A percentile compares a stretch with the other conserved stretches of the same genome.
Conservation (phyloP, 2,329 filamentous ascomycete species). For the Cladosporium austrohemisphaericum region DNA sequence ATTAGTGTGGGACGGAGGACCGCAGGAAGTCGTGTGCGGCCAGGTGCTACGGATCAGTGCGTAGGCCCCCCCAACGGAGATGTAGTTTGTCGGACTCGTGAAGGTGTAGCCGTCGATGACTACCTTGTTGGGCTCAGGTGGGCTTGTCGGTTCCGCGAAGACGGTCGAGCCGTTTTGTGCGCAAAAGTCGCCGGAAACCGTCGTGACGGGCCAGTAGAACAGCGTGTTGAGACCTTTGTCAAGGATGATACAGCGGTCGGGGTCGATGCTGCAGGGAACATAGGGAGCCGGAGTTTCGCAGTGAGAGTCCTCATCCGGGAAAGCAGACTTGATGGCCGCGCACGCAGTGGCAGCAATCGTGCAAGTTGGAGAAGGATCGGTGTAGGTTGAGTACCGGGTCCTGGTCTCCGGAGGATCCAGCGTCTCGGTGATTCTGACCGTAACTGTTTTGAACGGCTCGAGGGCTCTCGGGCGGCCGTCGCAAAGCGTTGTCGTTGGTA, state of each 20-base stretch:
- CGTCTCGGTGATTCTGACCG: background rate
- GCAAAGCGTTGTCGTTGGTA: slow-evolving; percentile 5
- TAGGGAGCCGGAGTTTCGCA: background rate
- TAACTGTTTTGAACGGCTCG: background rate
- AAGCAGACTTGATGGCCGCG: background rate
- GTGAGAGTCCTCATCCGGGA: background rate
- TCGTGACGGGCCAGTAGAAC: slow-evolving; percentile 12
- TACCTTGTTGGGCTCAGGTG: slow-evolving; percentile 3
- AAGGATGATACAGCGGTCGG: slow-evolving; percentile 1
- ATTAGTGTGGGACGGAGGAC: background rate
- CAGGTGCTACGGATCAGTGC: background rate
- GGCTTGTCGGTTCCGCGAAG: slow-evolving; percentile 1
- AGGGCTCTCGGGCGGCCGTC: slow-evolving; percentile 3
- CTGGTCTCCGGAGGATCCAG: background rate
- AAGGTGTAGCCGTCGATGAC: slow-evolving; percentile 12
- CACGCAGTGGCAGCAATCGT: slow-evolving; percentile 4
- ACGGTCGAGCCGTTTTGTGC: slow-evolving; percentile 11
- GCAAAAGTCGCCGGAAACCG: slow-evolving; percentile 11
- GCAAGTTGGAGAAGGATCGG: background rate
- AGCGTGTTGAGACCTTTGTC: background rate
- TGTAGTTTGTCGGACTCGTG: slow-evolving; percentile 9
- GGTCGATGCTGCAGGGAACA: slow-evolving; percentile 2
- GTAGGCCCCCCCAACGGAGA: background rate
- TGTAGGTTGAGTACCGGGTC: background rate
- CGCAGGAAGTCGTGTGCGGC: background rate